Evolutionary conservation across 2,329 filamentous ascomycete species (phyloP).

Genomic region (Camillea tinctor): DNA sequence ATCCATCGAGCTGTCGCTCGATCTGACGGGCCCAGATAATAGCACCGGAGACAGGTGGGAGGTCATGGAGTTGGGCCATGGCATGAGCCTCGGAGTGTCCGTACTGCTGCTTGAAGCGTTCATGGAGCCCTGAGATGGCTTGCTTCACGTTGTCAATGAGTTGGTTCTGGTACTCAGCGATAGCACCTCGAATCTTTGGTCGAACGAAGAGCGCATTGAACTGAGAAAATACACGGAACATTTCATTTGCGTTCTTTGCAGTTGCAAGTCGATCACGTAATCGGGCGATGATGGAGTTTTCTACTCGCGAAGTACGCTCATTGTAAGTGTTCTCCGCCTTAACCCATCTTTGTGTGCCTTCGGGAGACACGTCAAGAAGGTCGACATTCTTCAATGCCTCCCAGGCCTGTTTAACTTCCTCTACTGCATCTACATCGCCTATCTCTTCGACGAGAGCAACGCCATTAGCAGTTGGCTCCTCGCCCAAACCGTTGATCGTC

Average conservation of each 20-base stretch:
- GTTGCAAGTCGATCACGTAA: conserved; percentile 90
- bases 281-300: conserved; percentile 97
- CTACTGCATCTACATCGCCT: conserved; percentile 93
- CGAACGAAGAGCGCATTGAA: conserved; percentile 98
- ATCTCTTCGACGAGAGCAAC: conserved; percentile 85
- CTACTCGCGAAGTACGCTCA: conserved; percentile 92
- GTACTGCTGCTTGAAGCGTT: conserved; percentile 98
- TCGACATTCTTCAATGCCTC: conserved; percentile 93
- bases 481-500: conserved; percentile 52
- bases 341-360: conserved; percentile 89
- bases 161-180: conserved; percentile 96
- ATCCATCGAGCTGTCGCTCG: conserved; percentile 88
- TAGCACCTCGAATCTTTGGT: conserved; percentile 97
- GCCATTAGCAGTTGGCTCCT: conserved; percentile 54
- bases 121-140: conserved; percentile 88
- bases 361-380: conserved; percentile 83
- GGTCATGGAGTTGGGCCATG: conserved; percentile 94
- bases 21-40: conserved; percentile 99
- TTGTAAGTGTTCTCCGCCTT: conserved; percentile 96
- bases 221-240: conserved; percentile 99
- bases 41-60: conserved; percentile 92
- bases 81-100: conserved; percentile 96
- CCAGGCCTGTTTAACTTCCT: conserved; percentile 94
- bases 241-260: conserved; percentile 96
- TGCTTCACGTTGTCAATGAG: conserved; percentile 97